A percentile compares a stretch with the other conserved stretches of the same genome.
phyloP scores from a whole-genome alignment of 106 monocot genomes.

The Dendrobium catenatum region DNA sequence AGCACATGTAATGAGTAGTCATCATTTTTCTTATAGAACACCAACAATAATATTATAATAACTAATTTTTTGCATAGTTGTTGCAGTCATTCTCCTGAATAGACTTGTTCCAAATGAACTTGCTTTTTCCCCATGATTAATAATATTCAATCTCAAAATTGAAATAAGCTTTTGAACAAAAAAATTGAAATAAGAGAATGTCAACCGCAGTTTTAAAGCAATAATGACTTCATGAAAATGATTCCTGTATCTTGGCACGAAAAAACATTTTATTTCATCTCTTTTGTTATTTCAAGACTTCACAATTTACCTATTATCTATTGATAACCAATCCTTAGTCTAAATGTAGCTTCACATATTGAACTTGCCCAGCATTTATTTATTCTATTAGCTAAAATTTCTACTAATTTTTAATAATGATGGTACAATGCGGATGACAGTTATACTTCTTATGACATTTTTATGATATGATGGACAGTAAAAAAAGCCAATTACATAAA shows the following conservation, averaged over 20 bases:
- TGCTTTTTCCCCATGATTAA: no score
- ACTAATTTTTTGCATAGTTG: no score
- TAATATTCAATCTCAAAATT: no score
- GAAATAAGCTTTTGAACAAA: no score
- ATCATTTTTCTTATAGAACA: no score
- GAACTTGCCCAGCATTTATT: background rate
- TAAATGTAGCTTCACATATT: background rate
- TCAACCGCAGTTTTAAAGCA: no score
- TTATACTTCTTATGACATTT: background rate
- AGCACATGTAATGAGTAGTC: no score
- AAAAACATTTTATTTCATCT: background rate
- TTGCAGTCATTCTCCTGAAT: no score
- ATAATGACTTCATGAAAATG: no score
- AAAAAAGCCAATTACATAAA: background rate
- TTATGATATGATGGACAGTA: background rate
- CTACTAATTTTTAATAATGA: background rate
- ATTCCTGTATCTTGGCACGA: background rate
- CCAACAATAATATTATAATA: no score
- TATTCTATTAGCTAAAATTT: background rate
- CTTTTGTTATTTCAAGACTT: background rate
- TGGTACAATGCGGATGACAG: background rate
- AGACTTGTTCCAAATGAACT: no score
- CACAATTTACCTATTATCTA: background rate
- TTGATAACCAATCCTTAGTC: background rate
- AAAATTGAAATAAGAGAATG: no score